Base-by-base conservation (phyloP, 352 stramenopile genomes). In the Pythium dissotocum region DNA sequence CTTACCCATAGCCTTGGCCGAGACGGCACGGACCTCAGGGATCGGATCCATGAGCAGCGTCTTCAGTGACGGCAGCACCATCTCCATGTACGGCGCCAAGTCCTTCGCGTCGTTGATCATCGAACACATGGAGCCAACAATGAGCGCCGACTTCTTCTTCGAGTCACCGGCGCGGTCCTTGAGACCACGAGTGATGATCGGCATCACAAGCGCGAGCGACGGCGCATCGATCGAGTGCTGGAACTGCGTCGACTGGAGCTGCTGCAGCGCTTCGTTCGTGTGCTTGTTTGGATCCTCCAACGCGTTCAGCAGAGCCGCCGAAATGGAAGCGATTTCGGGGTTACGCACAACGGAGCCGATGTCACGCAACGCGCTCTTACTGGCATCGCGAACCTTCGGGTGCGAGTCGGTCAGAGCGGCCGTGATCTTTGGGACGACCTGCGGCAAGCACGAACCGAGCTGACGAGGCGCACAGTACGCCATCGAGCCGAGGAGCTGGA, bases 191-290 rank as follows among this genome's bases (percentile, higher is more conserved):
- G 98, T 95, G 58, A 99, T 90, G 65, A 99, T 98, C 26, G 98
- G 98, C 78, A 99, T 98, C 68, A 99, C 94, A n/a, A 99, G 86
- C 26, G 98, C 98, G 30, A 99, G 81, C 67, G 97, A 99, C 21
- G 98, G 97, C 30, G 98, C 97, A 77, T 99, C 98, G 71, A 99
- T 99, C 67, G 98, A 98, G 83, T 99, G 98, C 69, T 99, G 87
- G 78, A 99, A 99, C 64, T 98, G 96, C 32, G 97, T 99, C 44
- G 90, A 96, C 64, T 99, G 97, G 33, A 99, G 77, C 68, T 97
- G 87, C 82, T 99, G 97, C 18, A 99, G 82, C 56, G 97, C 98
- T 30, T 93, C 87, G 18, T 91, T 71, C 18, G 98, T 99, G 69
- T 91, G 76, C 61, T 85, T 87, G 69, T 94, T 95, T 1, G 95